These are phyloP conservation scores for Lasiosphaeria miniovina DNA, from an alignment of 495 filamentous ascomycete species.

Conservation along the genomic window DNA sequence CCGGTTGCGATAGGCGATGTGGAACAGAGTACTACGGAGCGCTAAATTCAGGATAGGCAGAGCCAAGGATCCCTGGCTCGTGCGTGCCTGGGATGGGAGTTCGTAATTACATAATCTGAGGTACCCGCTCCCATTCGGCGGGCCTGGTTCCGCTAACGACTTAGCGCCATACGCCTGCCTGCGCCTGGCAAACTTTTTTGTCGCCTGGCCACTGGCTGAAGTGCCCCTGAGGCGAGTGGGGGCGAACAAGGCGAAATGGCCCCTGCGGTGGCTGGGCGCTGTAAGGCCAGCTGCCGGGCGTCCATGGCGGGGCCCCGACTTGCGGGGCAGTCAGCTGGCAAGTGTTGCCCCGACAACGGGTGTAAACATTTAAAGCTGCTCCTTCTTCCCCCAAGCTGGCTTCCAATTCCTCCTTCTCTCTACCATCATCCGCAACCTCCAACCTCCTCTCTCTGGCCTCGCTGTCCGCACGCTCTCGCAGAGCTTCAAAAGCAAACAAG, in stretches of 20 bases:
- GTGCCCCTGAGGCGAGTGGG: neutral
- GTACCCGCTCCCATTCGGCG: too few species aligned
- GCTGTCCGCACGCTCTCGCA: slow-evolving; percentile 8
- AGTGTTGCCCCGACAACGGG: slow-evolving; percentile 15
- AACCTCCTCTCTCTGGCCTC: slow-evolving; percentile 20
- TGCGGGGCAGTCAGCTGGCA: slow-evolving; percentile 3
- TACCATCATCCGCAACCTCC: slow-evolving; percentile 27
- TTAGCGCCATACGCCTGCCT: neutral
- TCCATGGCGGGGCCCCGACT: neutral
- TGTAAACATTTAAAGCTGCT: slow-evolving; percentile 20
- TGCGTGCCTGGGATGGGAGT: too few species aligned
- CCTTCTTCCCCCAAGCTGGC: slow-evolving; percentile 15
- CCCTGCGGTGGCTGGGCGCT: too few species aligned
- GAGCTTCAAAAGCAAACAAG: slow-evolving; percentile 14
- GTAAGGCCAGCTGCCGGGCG: neutral
- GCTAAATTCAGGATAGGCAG: too few species aligned
- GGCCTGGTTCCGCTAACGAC: neutral
- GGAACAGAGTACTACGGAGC: too few species aligned
- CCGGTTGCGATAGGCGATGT: too few species aligned
- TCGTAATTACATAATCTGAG: too few species aligned
- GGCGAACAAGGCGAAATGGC: too few species aligned
- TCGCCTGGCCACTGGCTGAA: neutral
- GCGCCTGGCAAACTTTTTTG: neutral
- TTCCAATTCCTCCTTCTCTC: slow-evolving; percentile 8
- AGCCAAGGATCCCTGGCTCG: too few species aligned